These are phyloP conservation scores for Lichtheimia ornata DNA, from an alignment of 371 early-diverging fungal genomes.

Conservation along the genomic window DNA sequence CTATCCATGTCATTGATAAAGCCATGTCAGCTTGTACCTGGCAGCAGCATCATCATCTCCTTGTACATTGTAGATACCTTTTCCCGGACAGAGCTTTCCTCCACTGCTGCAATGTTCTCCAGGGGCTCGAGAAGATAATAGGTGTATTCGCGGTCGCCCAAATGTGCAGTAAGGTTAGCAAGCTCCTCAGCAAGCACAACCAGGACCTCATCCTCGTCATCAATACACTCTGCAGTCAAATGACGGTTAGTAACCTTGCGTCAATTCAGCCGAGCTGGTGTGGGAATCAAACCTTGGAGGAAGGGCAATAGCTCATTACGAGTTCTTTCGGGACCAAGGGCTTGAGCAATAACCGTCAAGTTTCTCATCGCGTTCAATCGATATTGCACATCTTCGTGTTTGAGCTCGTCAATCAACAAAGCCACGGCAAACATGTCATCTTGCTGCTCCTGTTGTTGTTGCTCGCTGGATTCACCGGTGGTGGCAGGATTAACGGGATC, in stretches of 20 bases:
- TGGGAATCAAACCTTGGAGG: constrained; percentile 75
- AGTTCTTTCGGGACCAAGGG: constrained; percentile 94
- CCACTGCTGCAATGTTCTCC: constrained; percentile 95
- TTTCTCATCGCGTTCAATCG: constrained; percentile 92
- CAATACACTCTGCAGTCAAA: constrained; percentile 82
- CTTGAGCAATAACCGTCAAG: constrained; percentile 89
- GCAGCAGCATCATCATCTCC: too few species aligned
- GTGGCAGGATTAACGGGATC: constrained; percentile 34
- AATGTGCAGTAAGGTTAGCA: constrained; percentile 87
- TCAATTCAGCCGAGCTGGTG: background rate
- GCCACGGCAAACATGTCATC: constrained; percentile 78
- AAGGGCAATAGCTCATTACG: constrained; percentile 96
- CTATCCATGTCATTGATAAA: constrained; percentile 38
- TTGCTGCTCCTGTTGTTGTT: constrained; percentile 16
- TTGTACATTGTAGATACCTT: constrained; percentile 60
- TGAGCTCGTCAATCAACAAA: constrained; percentile 94
- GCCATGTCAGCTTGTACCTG: background rate
- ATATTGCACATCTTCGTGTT: constrained; percentile 93
- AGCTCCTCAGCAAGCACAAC: constrained; percentile 93
- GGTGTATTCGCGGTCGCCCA: constrained; percentile 87
- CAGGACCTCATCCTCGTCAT: constrained; percentile 98
- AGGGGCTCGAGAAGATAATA: constrained; percentile 88
- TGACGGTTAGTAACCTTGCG: background rate
- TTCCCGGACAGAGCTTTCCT: constrained; percentile 95
- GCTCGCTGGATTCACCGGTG: constrained; percentile 3